Conservation (phyloP, 2,329 filamentous ascomycete genomes). For the Neophaeococcomyces aloes region DNA sequence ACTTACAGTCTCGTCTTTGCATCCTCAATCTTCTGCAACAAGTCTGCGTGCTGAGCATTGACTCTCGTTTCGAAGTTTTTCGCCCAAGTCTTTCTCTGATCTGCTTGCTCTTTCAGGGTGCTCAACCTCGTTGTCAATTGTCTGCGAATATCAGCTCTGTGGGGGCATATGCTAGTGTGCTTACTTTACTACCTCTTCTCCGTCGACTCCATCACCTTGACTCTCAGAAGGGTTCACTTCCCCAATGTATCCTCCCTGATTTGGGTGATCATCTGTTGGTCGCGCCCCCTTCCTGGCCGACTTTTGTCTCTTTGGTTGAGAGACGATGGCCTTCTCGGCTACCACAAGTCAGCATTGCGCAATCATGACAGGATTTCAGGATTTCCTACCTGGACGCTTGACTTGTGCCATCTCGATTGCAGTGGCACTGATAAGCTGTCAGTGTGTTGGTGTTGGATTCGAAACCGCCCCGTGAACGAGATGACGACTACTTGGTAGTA, state of each 20-base stretch:
- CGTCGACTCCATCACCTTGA: background rate
- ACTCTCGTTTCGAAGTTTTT: background rate
- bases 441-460: background rate
- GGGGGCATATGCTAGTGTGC: too few species aligned
- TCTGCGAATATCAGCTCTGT: background rate
- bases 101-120: background rate
- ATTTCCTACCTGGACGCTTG: background rate
- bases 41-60: background rate
- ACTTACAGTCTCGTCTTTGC: background rate
- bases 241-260: too few species aligned
- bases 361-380: background rate
- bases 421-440: too few species aligned
- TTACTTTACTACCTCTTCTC: background rate
- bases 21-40: background rate
- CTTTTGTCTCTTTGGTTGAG: background rate
- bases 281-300: background rate
- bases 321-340: background rate
- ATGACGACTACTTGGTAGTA: too few species aligned
- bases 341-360: background rate
- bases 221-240: too few species aligned
- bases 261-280: too few species aligned
- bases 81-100: background rate
- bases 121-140: background rate
- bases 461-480: background rate
- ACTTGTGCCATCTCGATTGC: background rate